phyloP scores from a whole-genome alignment of 495 filamentous ascomycete species.

The Neurospora africana region DNA sequence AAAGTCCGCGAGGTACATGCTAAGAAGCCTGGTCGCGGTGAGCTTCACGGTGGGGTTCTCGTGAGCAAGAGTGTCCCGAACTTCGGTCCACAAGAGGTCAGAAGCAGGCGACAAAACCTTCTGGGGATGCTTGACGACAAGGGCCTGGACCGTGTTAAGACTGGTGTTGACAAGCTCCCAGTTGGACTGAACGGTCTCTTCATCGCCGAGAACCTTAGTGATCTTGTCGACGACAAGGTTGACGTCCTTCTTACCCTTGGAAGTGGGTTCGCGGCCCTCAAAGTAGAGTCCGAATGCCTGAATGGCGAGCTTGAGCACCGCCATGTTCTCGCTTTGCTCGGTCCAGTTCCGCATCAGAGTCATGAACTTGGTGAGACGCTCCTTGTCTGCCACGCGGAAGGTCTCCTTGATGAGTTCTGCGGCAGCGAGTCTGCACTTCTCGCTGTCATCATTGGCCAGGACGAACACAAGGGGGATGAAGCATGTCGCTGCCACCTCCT shows the following conservation, averaged over 20 bases:
- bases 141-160: slow-evolving; percentile 55
- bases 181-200: slow-evolving; percentile 41
- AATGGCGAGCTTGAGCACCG: slow-evolving; percentile 60
- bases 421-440: slow-evolving; percentile 76
- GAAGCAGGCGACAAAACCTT: slow-evolving; percentile 47
- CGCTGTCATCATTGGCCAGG: slow-evolving; percentile 77
- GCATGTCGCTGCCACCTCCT: slow-evolving; percentile 69
- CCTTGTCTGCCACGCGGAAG: slow-evolving; percentile 68
- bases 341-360: slow-evolving; percentile 66
- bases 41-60: slow-evolving; percentile 68
- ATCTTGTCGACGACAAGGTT: slow-evolving; percentile 34
- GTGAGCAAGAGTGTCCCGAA: slow-evolving; percentile 59
- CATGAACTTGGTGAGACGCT: slow-evolving; percentile 57
- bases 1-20: slow-evolving; percentile 67
- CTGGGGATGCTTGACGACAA: slow-evolving; percentile 55
- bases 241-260: slow-evolving; percentile 52
- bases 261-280: slow-evolving; percentile 46
- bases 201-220: slow-evolving; percentile 35
- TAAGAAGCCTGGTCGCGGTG: slow-evolving; percentile 62
- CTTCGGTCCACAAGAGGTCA: slow-evolving; percentile 51
- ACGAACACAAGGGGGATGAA: slow-evolving; percentile 81
- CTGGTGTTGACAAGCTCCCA: slow-evolving; percentile 74
- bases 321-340: slow-evolving; percentile 54
- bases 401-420: slow-evolving; percentile 66
- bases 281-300: slow-evolving; percentile 78